phyloP scores from a whole-genome alignment of 768 basidiomycete species.

The Clitopilus passeckerianus region DNA sequence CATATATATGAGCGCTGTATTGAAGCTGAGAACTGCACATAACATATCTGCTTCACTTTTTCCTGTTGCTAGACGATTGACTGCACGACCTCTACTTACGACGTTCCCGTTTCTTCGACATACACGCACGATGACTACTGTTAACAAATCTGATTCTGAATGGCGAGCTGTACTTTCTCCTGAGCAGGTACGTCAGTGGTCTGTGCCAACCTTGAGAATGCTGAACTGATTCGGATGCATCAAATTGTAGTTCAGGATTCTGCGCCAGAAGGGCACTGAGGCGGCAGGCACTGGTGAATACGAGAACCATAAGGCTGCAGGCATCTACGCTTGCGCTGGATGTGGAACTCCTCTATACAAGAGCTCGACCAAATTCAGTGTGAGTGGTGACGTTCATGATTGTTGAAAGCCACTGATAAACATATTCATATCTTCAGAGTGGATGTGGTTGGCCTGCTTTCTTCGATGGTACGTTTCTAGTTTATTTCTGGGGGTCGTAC shows the following conservation, averaged over 20 bases:
- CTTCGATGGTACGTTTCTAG: conserved; percentile 64
- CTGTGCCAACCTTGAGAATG: background rate
- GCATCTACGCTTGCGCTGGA: conserved; percentile 75
- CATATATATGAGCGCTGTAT: background rate
- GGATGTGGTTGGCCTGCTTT: conserved; percentile 99
- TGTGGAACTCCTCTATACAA: conserved; percentile 84
- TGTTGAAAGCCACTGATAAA: background rate
- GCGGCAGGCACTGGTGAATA: conserved; percentile 72
- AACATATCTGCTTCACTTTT: background rate
- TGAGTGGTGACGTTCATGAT: conserved; percentile 15
- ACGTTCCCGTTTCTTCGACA: background rate
- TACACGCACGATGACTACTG: conserved; percentile 26
- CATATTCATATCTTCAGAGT: conserved; percentile 33
- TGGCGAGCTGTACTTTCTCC: conserved; percentile 80
- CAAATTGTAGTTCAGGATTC: conserved; percentile 66
- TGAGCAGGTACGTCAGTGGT: conserved; percentile 59
- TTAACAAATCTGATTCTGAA: conserved; percentile 63
- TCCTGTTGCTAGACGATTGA: background rate
- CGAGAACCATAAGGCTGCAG: conserved; percentile 59
- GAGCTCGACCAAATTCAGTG: conserved; percentile 84
- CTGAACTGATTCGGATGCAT: background rate
- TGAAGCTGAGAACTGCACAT: background rate
- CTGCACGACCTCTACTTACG: background rate
- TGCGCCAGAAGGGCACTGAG: conserved; percentile 89
- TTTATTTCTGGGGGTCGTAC: background rate